A percentile compares a stretch with the other conserved stretches of the same genome.
Conservation (phyloP, 2,329 filamentous ascomycete genomes). For the Microdochium trichocladiopsis region DNA sequence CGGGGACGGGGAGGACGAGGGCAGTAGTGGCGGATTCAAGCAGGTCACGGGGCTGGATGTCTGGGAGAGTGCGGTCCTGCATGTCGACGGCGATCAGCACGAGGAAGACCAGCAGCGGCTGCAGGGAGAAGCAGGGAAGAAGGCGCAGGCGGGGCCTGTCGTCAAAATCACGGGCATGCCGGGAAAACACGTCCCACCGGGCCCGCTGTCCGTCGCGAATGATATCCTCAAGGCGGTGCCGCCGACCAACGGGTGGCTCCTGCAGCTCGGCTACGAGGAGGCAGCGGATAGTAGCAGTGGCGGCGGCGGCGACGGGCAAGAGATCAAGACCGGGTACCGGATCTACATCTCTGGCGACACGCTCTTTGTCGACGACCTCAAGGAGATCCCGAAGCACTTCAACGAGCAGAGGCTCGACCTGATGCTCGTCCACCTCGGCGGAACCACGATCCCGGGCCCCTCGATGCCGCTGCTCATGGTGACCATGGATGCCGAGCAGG, state of each 20-base stretch:
- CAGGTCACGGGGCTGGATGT: conserved; percentile 47
- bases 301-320: conserved; percentile 6
- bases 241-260: conserved; percentile 60
- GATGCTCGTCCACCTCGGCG: conserved; percentile 61
- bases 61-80: conserved; percentile 43
- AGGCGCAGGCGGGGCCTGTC: conserved; percentile 27
- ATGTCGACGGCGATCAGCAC: conserved; percentile 10
- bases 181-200: conserved; percentile 51
- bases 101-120: conserved; percentile 19
- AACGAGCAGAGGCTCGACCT: conserved; percentile 49
- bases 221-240: conserved; percentile 39
- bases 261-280: conserved; percentile 49
- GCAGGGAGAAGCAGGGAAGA: background rate
- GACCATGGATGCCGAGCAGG: conserved; percentile 61
- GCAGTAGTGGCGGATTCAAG: conserved; percentile 38
- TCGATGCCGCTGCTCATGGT: conserved; percentile 56
- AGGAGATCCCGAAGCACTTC: conserved; percentile 51
- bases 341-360: conserved; percentile 65
- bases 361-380: conserved; percentile 53
- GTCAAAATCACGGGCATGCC: conserved; percentile 57
- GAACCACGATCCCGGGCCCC: conserved; percentile 57
- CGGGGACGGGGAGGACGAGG: background rate
- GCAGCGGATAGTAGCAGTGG: background rate
- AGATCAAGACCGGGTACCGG: conserved; percentile 41
- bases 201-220: conserved; percentile 28